phyloP scores from a whole-genome alignment of 2,329 filamentous ascomycete species.

The Alternaria incomplexa region DNA sequence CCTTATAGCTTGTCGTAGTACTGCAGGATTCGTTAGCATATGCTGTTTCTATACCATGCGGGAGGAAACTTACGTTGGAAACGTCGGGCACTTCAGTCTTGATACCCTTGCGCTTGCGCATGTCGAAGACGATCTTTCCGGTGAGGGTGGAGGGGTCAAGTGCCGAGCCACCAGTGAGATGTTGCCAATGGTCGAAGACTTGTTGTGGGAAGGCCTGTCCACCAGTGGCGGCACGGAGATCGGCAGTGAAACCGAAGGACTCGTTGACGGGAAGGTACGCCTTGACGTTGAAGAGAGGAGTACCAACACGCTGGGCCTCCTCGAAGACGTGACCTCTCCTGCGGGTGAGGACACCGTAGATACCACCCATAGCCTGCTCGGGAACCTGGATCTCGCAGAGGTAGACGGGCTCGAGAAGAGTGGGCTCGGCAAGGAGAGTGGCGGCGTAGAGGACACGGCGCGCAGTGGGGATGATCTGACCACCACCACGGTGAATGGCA shows the following conservation, averaged over 20 bases:
- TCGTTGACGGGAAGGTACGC: slow-evolving; percentile 95
- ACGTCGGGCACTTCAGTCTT: slow-evolving; percentile 92
- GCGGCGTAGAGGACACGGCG: slow-evolving; percentile 97
- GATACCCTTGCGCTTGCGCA: slow-evolving; percentile 99
- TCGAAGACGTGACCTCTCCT: slow-evolving; percentile 98
- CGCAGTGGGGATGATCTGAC: slow-evolving; percentile 96
- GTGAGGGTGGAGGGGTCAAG: slow-evolving; percentile 83
- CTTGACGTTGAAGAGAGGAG: slow-evolving; percentile 99
- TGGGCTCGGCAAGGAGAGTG: slow-evolving; percentile 86
- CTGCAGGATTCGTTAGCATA: slow-evolving; percentile 60
- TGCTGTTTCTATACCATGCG: neutral
- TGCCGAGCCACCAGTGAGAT: slow-evolving; percentile 90
- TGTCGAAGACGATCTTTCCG: slow-evolving; percentile 81
- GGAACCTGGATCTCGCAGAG: slow-evolving; percentile 99
- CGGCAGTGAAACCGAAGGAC: slow-evolving; percentile 98
- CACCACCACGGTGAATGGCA: slow-evolving; percentile 99
- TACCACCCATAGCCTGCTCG: slow-evolving; percentile 98
- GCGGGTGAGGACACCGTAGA: slow-evolving; percentile 98
- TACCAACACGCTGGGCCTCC: slow-evolving; percentile 98
- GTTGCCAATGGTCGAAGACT: slow-evolving; percentile 99
- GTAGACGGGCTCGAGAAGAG: slow-evolving; percentile 96
- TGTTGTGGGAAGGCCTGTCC: slow-evolving; percentile 99
- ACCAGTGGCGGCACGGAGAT: slow-evolving; percentile 90
- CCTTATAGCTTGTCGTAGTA: slow-evolving; percentile 99
- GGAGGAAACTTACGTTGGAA: slow-evolving; percentile 80